A percentile compares a stretch with the other conserved stretches of the same genome.
phyloP scores from a whole-genome alignment of 2,329 filamentous ascomycete species.

The Chrysoporthe cubensis region DNA sequence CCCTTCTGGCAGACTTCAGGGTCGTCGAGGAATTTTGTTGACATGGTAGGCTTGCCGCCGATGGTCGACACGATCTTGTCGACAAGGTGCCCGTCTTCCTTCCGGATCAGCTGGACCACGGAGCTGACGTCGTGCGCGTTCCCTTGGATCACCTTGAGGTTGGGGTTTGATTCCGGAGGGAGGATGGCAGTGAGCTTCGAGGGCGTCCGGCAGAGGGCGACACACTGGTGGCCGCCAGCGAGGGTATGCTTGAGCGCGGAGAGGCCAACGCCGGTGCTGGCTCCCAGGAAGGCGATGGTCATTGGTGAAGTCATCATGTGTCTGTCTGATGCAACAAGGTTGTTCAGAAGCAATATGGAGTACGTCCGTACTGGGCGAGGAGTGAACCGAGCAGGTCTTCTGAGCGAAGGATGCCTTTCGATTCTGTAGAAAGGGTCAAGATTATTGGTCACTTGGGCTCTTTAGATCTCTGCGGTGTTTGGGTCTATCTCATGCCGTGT shows the following conservation, averaged over 20 bases:
- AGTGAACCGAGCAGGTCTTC: not conserved
- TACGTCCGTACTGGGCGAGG: not conserved
- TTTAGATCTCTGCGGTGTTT: not conserved
- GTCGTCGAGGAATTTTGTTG: conserved; percentile 42
- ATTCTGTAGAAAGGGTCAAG: too few relatives aligned
- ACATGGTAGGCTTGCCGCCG: conserved; percentile 43
- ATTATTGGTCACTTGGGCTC: not conserved
- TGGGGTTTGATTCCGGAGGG: conserved; percentile 35
- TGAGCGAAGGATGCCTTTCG: not conserved
- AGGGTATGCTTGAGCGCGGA: conserved; percentile 51
- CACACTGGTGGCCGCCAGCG: conserved; percentile 49
- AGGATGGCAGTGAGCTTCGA: conserved; percentile 49
- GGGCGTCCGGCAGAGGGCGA: conserved; percentile 55
- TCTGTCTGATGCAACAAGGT: not conserved
- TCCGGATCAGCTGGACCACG: conserved; percentile 42
- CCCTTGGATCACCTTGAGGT: conserved; percentile 51
- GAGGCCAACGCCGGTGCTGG: conserved; percentile 54
- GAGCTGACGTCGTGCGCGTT: conserved; percentile 48
- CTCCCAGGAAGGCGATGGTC: conserved; percentile 57
- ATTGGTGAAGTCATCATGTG: conserved; percentile 34
- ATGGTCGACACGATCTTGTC: conserved; percentile 54
- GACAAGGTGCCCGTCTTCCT: conserved; percentile 40
- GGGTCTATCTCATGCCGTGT: not conserved
- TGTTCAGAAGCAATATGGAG: not conserved
- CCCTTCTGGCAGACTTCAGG: conserved; percentile 55